Conservation (phyloP, 495 filamentous ascomycete species). For the Aspergillus panamensis region DNA sequence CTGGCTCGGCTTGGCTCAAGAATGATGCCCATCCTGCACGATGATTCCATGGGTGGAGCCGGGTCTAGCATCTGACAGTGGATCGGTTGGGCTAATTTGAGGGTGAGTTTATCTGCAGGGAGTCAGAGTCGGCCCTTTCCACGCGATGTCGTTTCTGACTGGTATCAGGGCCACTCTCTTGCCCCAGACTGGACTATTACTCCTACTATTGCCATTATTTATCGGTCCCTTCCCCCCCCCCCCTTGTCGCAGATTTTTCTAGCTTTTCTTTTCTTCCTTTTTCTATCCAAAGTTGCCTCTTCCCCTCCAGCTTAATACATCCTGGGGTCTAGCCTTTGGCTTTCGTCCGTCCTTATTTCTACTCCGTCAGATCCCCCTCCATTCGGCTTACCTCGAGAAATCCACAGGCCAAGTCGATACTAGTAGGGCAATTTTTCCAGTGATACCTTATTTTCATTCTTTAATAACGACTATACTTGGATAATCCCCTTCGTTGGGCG, state of each 20-base stretch:
- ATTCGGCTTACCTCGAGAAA: not conserved
- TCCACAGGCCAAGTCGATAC: conserved; percentile 10
- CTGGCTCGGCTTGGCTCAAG: conserved; percentile 13
- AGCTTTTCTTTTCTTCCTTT: conserved; percentile 15
- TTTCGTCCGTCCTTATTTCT: conserved; percentile 10
- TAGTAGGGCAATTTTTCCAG: conserved; percentile 10
- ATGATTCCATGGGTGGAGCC: conserved; percentile 23
- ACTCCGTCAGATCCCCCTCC: not conserved
- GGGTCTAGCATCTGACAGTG: conserved; percentile 20
- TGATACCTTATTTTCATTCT: conserved; percentile 16
- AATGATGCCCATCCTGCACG: conserved; percentile 11
- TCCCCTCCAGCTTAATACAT: not conserved
- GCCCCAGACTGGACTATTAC: conserved; percentile 12
- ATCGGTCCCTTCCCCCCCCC: conserved; percentile 15
- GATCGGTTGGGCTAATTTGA: conserved; percentile 7
- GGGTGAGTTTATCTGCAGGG: conserved; percentile 13
- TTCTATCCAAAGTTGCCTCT: not conserved
- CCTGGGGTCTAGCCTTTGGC: conserved; percentile 4
- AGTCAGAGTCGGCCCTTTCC: conserved; percentile 18
- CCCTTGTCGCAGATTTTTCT: conserved; percentile 10
- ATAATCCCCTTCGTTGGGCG: conserved; percentile 5
- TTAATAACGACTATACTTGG: conserved; percentile 14
- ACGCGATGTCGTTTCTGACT: conserved; percentile 22
- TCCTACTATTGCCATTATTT: conserved; percentile 29
- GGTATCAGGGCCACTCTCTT: conserved; percentile 17